A percentile compares a stretch with the other conserved stretches of the same genome.
phyloP scores from a whole-genome alignment of 2,329 filamentous ascomycete genomes.

The Trichoderma endophyticum region DNA sequence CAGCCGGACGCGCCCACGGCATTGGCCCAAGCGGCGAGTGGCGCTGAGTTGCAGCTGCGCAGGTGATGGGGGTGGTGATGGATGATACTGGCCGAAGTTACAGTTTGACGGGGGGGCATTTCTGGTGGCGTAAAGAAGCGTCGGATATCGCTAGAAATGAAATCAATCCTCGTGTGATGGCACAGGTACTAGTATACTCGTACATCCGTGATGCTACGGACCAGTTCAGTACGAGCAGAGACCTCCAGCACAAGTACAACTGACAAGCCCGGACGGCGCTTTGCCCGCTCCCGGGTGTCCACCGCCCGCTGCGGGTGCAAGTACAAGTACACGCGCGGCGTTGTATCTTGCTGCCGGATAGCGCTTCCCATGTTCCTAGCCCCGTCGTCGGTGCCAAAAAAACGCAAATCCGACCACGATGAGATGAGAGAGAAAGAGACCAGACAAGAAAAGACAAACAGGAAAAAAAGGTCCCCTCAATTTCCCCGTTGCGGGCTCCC shows the following conservation, averaged over 20 bases:
- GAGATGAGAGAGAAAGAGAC: not conserved
- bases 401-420: not conserved
- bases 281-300: not conserved
- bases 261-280: not conserved
- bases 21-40: constrained; percentile 3
- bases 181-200: too few relatives aligned
- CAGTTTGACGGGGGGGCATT: not conserved
- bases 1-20: not conserved
- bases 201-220: too few relatives aligned
- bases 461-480: not conserved
- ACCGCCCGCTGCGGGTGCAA: not conserved
- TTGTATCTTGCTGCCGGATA: not conserved
- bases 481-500: not conserved
- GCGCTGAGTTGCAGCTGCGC: constrained; percentile 1
- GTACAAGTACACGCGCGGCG: not conserved
- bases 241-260: not conserved
- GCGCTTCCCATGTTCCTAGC: not conserved
- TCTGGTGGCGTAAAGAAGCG: not conserved
- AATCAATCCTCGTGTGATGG: not conserved
- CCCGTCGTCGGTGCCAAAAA: not conserved
- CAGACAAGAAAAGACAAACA: not conserved
- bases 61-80: not conserved
- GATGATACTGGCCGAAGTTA: not conserved
- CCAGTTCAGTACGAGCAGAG: not conserved
- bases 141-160: constrained; percentile 4